A percentile compares a stretch with the other conserved stretches of the same genome.
These are phyloP conservation scores for Corynespora cassiicola DNA, from an alignment of 2,329 filamentous ascomycete species.

Conservation along the genomic window DNA sequence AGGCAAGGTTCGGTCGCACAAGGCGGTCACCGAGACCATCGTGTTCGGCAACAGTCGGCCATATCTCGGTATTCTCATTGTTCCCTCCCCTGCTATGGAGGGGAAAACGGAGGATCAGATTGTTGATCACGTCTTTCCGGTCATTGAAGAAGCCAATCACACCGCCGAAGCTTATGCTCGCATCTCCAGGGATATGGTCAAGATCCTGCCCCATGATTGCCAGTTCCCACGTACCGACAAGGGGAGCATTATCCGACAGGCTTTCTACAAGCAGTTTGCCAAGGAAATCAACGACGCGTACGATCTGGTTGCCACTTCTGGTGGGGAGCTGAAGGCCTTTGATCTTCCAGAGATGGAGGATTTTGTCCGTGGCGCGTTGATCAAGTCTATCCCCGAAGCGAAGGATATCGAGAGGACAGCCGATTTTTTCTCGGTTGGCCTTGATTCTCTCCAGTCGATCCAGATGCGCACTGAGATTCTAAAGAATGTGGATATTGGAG, in stretches of 20 bases:
- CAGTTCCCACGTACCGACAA: slow-evolving; percentile 63
- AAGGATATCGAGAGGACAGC: slow-evolving; percentile 39
- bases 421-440: slow-evolving; percentile 65
- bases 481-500: slow-evolving; percentile 56
- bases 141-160: slow-evolving; percentile 59
- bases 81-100: slow-evolving; percentile 54
- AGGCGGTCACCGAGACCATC: slow-evolving; percentile 61
- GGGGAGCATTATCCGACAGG: slow-evolving; percentile 61
- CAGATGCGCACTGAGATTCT: slow-evolving; percentile 60
- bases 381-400: slow-evolving; percentile 16
- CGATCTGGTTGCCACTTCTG: slow-evolving; percentile 13
- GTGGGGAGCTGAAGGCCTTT: slow-evolving; percentile 23
- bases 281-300: slow-evolving; percentile 57
- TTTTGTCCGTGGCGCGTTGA: slow-evolving; percentile 23
- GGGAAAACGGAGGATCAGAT: slow-evolving; percentile 52
- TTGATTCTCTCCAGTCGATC: slow-evolving; percentile 67
- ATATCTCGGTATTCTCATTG: slow-evolving; percentile 60
- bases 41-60: slow-evolving; percentile 63
- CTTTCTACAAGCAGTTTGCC: slow-evolving; percentile 58
- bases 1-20: slow-evolving; percentile 59
- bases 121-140: slow-evolving; percentile 56
- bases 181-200: slow-evolving; percentile 61
- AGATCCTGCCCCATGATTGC: slow-evolving; percentile 54
- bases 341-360: slow-evolving; percentile 34
- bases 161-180: slow-evolving; percentile 59